Evolutionary conservation across 1,284 basidiomycete species (phyloP), one percentile per base, ranked within the genome.

Genomic region (Inonotus obliquus): DNA sequence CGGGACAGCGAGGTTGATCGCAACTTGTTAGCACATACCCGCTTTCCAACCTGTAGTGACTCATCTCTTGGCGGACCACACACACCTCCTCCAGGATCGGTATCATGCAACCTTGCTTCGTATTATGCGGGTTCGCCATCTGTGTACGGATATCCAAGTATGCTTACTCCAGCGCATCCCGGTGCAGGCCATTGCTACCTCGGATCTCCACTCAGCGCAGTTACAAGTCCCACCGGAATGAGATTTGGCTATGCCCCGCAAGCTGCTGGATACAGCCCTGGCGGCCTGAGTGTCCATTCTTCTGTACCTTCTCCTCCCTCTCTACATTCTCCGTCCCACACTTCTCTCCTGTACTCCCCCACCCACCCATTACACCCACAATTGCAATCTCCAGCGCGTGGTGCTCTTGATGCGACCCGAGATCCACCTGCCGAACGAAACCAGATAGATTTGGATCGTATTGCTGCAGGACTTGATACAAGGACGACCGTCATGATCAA

Each of bases 401-500:
- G 47, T 56, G 54, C 55, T 54, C 54, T 62, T 56, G 64, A 49
- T 23, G 59, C 54, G 19, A 62, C 60, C 45, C 49, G 38, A 62
- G 71, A 55, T 59, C 64, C 52, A 65, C 70, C 67, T 17, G 75
- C 78, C 5, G 82, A 86, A 67, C 79, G 82, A 63, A 92, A 93
- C 69, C 81, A 84, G 66, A 74, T 94, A 29, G 84, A 91, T 69
- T 73, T 92, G 29, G 79, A 75, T 35, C 78, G 79, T 61, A 92
- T 94, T 68, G 87, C 88, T 71, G 81, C 79, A 37, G 92, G 92
- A 0, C 72, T 80, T 59, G 92, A 94, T 68, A 91, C 87, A 37
- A 79, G 92, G 44, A 93, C 91, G 23, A 93, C 91, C 11, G 84
- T 91, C 54, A 92, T 92, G 91, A 86, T 91, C 65, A 91, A 92